Base-by-base conservation (phyloP, 2,329 filamentous ascomycete genomes). In the Plectosphaerella cucumerina region DNA sequence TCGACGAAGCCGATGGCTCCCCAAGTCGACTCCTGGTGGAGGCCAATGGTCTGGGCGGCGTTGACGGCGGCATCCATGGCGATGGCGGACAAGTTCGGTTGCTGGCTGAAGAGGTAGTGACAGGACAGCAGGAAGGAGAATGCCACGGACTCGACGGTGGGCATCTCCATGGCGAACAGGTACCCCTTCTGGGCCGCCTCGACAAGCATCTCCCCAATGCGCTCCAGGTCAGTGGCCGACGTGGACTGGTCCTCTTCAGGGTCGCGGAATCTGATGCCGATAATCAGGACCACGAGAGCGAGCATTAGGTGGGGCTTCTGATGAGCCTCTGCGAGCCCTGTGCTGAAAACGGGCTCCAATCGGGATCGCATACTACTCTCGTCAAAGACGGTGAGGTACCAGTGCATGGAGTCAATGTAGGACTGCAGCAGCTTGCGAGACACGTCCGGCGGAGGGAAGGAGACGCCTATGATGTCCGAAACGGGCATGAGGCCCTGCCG, bases 61-160 rank as follows among this genome's bases (percentile, higher is more conserved):
- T 21, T 12, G 18, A 46, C 23, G 12, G 44, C 17, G 6, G 44
- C 18, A 10, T 34, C n/a, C 44, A 46, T 46, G 15, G 44, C 33
- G 23, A 46, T 15, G 12, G 21, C 20, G 5, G 42, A 23, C 15
- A 26, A 6, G 20, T 23, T n/a, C 15, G 20, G 21, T n/a, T 44
- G 42, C 20, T 23, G 21, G 42, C 12, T 44, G 3, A 14, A 23
- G 8, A 26, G 9, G 12, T 44, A 44, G n/a, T 44, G 23, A 5
- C 20, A 23, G 20, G 20, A 23, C 3, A 33, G 18, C 20, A 53
- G 15, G 17, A 43, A 15, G 4, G 51, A 43, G 31, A 47, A 53
- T 14, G 42, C 11, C 9, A 50, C n/a, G 11, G 47, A 39, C 23
- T 53, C 51, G 18, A 50, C 33, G 4, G 47, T 48, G 4, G 23